A percentile compares a stretch with the other conserved stretches of the same genome.
These are phyloP conservation scores for Fraxinus ornus DNA, from an alignment of 305 asterid genomes.

Conservation along the genomic window DNA sequence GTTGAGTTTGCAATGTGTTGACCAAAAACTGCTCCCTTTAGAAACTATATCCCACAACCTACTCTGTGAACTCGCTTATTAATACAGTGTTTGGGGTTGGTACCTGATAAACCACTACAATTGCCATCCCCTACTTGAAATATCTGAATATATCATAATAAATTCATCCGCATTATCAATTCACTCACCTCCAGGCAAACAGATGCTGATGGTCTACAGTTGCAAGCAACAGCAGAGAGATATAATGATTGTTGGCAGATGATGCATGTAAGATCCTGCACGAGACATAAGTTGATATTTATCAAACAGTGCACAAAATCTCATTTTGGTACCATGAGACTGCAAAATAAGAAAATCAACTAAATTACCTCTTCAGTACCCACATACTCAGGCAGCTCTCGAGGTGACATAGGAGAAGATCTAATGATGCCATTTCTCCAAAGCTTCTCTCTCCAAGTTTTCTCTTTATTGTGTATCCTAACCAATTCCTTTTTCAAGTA, in stretches of 20 bases:
- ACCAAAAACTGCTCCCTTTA: not conserved
- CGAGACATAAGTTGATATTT: conserved; percentile 25
- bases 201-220: conserved; percentile 75
- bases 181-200: conserved; percentile 89
- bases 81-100: not conserved
- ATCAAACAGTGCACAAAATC: conserved; percentile 30
- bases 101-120: not conserved
- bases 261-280: conserved; percentile 85
- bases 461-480: conserved; percentile 67
- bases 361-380: conserved; percentile 85
- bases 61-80: not conserved
- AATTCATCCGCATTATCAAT: not conserved
- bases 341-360: conserved; percentile 17
- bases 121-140: not conserved
- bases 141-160: conserved; percentile 4
- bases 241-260: conserved; percentile 86
- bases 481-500: conserved; percentile 67
- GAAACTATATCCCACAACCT: not conserved
- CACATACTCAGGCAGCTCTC: conserved; percentile 65
- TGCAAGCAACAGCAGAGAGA: conserved; percentile 87
- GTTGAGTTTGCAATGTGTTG: not conserved
- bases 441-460: conserved; percentile 73
- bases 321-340: conserved; percentile 4
- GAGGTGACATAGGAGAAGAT: conserved; percentile 69
- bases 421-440: conserved; percentile 76